These are phyloP conservation scores for Calocybe cyanea DNA, from an alignment of 768 basidiomycete genomes.

Conservation along the genomic window DNA sequence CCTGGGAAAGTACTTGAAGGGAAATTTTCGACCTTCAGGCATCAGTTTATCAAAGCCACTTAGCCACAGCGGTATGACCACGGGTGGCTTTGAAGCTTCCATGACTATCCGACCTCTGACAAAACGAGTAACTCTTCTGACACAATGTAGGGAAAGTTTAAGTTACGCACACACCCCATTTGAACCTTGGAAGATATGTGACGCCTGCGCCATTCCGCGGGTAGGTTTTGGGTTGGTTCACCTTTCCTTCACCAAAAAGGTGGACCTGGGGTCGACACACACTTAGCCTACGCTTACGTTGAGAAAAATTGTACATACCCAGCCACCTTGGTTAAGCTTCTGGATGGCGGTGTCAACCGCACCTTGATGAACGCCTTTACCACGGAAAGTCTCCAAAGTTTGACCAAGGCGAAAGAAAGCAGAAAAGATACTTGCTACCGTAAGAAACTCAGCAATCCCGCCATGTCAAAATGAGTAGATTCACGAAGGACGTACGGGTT, in stretches of 20 bases:
- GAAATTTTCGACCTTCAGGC: conserved; percentile 79
- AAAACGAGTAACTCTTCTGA: conserved; percentile 4
- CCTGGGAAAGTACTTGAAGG: conserved; percentile 68
- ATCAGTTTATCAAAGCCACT: conserved; percentile 84
- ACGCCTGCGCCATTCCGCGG: conserved; percentile 35
- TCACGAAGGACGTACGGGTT: conserved; percentile 59
- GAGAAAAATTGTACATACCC: conserved; percentile 51
- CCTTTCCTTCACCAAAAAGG: conserved; percentile 85
- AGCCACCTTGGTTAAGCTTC: conserved; percentile 76
- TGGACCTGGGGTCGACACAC: conserved; percentile 59
- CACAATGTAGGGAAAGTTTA: background rate
- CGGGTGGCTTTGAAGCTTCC: conserved; percentile 53
- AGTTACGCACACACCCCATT: conserved; percentile 88
- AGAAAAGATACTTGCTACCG: conserved; percentile 65
- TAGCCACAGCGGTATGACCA: conserved; percentile 92
- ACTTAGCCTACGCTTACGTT: background rate
- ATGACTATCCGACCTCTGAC: conserved; percentile 78
- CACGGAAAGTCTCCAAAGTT: conserved; percentile 88
- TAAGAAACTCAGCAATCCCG: conserved; percentile 8
- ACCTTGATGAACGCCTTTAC: conserved; percentile 84
- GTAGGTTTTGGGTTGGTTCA: conserved; percentile 69
- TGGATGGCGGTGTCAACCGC: conserved; percentile 82
- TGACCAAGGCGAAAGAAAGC: conserved; percentile 87
- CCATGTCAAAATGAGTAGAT: conserved; percentile 11
- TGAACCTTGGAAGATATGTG: conserved; percentile 68